phyloP scores from a whole-genome alignment of 129 eudicot species.

The Helichrysum umbraculigerum region DNA sequence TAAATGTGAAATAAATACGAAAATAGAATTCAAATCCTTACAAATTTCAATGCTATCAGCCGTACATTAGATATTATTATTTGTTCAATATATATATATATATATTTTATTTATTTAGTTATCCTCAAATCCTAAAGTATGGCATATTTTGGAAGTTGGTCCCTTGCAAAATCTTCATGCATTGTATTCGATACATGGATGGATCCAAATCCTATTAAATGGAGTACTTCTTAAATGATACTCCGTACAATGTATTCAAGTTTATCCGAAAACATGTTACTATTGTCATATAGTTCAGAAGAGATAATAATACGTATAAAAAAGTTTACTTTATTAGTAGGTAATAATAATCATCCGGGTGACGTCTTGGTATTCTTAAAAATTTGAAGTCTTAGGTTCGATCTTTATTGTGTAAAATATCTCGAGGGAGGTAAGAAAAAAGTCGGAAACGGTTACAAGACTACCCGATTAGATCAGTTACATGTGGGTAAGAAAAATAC shows the following conservation, averaged over 20 bases:
- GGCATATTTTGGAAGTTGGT: constrained; percentile 14
- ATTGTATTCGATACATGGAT: background rate
- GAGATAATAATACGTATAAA: too few relatives aligned
- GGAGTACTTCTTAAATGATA: background rate
- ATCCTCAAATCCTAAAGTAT: background rate
- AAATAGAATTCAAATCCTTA: constrained; percentile 12
- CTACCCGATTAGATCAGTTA: too few relatives aligned
- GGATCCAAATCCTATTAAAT: background rate
- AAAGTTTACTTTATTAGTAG: too few relatives aligned
- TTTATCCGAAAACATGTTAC: too few relatives aligned
- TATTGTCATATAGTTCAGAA: too few relatives aligned
- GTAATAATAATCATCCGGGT: too few relatives aligned
- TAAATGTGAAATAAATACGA: constrained; percentile 26
- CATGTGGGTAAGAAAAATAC: too few relatives aligned
- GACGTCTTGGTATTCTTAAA: too few relatives aligned
- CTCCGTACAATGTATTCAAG: background rate
- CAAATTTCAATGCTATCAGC: constrained; percentile 15
- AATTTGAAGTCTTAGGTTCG: too few relatives aligned
- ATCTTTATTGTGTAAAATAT: too few relatives aligned
- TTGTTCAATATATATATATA: constrained; percentile 1
- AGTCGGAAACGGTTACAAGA: too few relatives aligned
- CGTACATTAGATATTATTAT: constrained; percentile 8
- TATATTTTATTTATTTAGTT: background rate
- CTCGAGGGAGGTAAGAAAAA: too few relatives aligned
- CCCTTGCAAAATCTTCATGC: background rate